Base-by-base conservation (phyloP, 768 basidiomycete genomes). In the Tylopilus felleus region DNA sequence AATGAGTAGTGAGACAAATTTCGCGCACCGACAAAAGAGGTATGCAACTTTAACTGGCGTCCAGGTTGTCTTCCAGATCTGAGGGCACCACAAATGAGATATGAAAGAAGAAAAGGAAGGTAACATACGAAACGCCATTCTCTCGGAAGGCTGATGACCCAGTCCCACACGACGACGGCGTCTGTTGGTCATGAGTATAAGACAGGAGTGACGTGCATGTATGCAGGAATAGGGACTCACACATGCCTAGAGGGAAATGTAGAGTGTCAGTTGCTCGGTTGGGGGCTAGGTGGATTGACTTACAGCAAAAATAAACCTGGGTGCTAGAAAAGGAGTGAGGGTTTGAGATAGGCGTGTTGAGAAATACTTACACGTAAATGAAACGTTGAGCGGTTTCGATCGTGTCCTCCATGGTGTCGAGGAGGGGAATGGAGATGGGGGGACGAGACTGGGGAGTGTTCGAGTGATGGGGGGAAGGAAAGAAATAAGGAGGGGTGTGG, bases 11-110 rank as follows among this genome's bases (percentile, higher is more conserved):
- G 52, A 55, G 40, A 54, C 51, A 56, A 66, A 25, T 61, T 61
- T 70, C 43, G 74, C 80, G 69, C 66, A 82, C 89, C 89, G 81
- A 75, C 89, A 91, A 77, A 90, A 88, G 60, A 91, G 79, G 72
- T 90, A 91, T 46, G 89, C 84, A 55, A 83, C 69, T 72, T 91
- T 91, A 67, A 90, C 88, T 44, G 89, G 88, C 36, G 87, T 90
- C 89, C 89, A 91, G 60, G 78, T 80, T 14, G 86, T 88, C 72
- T 81, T 87, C 89, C 89, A 91, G 59, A 90, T 80, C 88, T 90
- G 60, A 49, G 44, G 42, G 47, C 52, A 50, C 25, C 0, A 42
- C 55, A 31, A 45, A 29, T 41, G 39, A 21, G 25, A 17, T n/a
- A 28, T 22, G 21, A 47, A 8, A 13, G 33, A 49, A 28, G 25